Base-by-base conservation (phyloP, 2,329 filamentous ascomycete species). In the Grosmannia huntii region DNA sequence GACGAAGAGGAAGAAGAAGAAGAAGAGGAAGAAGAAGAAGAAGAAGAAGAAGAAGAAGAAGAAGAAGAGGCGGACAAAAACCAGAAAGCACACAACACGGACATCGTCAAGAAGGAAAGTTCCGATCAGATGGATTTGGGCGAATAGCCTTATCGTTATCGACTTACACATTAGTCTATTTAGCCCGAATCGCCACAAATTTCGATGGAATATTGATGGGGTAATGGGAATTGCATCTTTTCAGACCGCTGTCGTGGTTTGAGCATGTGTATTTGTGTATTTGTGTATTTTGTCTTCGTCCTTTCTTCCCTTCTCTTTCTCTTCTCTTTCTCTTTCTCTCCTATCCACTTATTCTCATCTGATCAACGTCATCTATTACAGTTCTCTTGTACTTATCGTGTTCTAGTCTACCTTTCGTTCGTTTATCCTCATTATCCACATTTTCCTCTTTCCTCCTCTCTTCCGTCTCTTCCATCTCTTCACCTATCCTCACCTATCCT, bases 161-260 rank as follows among this genome's bases (percentile, higher is more conserved):
- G 36, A 38, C 36, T 38, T 38, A 38, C 36, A 38, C 16, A 38
- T 38, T 38, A 38, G 36, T 16, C 14, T 38, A 38, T 38, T 38
- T 38, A 3, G 10, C 7, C 10, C 7, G 33, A 38, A 38, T 38
- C 5, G 44, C 44, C 50, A 33, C 50, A n/a, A 52, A 31, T 27
- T 38, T 16, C 1, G 7, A 25, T 2, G 9, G 16, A 57, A 52
- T 61, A 56, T 51, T 41, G 52, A 61, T 61, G 57, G 60, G 57
- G 60, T 61, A 61, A 61, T 59, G 25, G 38, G 33, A 51, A 53
- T 46, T 44, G 33, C 21, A 54, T 21, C 38, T 41, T 23, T n/a
- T n/a, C 14, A n/a, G 21, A n/a, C 19, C 31, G 23, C 52, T 4
- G 23, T 19, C 36, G 28, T 19, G n/a, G 27, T 9, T 23, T 44